A percentile compares a stretch with the other conserved stretches of the same genome.
phyloP scores from a whole-genome alignment of 352 stramenopile species.

The Phytophthora colocasiae region DNA sequence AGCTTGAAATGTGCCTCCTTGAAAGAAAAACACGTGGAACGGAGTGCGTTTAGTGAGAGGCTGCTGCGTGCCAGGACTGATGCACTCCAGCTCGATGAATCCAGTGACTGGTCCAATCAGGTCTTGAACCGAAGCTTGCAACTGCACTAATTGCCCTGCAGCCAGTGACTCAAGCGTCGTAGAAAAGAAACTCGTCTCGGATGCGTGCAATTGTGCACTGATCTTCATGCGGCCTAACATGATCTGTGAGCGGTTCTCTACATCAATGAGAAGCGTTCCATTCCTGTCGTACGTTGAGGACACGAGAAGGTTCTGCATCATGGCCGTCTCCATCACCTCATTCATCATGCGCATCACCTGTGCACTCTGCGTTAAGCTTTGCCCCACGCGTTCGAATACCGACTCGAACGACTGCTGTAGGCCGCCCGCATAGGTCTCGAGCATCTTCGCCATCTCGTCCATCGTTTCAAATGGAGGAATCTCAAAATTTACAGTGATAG shows the following conservation, averaged over 20 bases:
- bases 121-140: conserved; percentile 39
- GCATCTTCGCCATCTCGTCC: conserved; percentile 75
- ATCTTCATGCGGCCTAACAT: conserved; percentile 43
- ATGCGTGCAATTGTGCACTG: conserved; percentile 17
- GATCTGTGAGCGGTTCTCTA: conserved; percentile 73
- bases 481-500: conserved; percentile 1
- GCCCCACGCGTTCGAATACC: conserved; percentile 71
- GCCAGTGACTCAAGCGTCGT: conserved; percentile 32
- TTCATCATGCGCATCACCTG: conserved; percentile 89
- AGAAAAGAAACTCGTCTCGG: conserved; percentile 24
- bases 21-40: conserved; percentile 58
- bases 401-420: conserved; percentile 78
- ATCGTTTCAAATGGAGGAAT: conserved; percentile 35
- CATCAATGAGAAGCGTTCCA: conserved; percentile 35
- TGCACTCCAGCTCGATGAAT: conserved; percentile 47
- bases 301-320: conserved; percentile 71
- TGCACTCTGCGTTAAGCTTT: conserved; percentile 71
- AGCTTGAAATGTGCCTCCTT: conserved; percentile 42
- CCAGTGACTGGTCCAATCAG: conserved; percentile 24
- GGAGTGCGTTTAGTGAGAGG: conserved; percentile 52
- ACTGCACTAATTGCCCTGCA: conserved; percentile 28
- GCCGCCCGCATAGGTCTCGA: conserved; percentile 62
- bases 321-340: conserved; percentile 76
- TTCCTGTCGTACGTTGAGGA: conserved; percentile 32
- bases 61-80: conserved; percentile 69